phyloP scores from a whole-genome alignment of 129 eudicot genomes.

The Pseudognaphalium luteoalbum region DNA sequence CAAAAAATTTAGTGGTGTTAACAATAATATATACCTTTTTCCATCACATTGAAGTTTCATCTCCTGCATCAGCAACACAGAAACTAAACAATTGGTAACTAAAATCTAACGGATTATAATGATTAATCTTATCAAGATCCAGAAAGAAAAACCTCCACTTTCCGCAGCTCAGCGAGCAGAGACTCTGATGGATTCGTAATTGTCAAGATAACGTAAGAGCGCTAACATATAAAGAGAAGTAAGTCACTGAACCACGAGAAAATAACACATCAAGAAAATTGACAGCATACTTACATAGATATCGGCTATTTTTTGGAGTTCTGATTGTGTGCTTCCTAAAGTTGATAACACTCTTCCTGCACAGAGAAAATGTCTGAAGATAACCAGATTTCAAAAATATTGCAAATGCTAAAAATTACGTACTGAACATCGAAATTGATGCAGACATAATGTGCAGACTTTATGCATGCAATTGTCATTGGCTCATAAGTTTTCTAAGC shows the following conservation, averaged over 20 bases:
- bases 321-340: constrained; percentile 15
- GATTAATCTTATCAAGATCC: not conserved
- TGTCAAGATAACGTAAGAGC: constrained; percentile 66
- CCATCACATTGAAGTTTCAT: constrained; percentile 91
- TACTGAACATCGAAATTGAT: not conserved
- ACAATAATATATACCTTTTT: constrained; percentile 63
- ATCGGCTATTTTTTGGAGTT: constrained; percentile 79
- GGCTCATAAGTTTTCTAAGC: constrained; percentile 15
- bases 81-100: constrained; percentile 22
- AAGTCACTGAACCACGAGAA: constrained; percentile 21
- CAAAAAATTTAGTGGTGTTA: not conserved
- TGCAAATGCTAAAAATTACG: not conserved
- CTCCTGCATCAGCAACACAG: constrained; percentile 63
- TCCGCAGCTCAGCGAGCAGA: constrained; percentile 79
- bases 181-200: constrained; percentile 94
- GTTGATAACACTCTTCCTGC: not conserved
- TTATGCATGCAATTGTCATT: constrained; percentile 7
- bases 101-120: not conserved
- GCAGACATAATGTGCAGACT: not conserved
- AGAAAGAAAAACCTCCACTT: constrained; percentile 79
- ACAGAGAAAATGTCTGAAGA: not conserved
- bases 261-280: constrained; percentile 20
- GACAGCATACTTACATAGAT: constrained; percentile 63
- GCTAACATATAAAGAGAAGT: constrained; percentile 53
- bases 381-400: not conserved